Conservation (phyloP, 2,329 filamentous ascomycete species). For the Fusarium duplospermum region DNA sequence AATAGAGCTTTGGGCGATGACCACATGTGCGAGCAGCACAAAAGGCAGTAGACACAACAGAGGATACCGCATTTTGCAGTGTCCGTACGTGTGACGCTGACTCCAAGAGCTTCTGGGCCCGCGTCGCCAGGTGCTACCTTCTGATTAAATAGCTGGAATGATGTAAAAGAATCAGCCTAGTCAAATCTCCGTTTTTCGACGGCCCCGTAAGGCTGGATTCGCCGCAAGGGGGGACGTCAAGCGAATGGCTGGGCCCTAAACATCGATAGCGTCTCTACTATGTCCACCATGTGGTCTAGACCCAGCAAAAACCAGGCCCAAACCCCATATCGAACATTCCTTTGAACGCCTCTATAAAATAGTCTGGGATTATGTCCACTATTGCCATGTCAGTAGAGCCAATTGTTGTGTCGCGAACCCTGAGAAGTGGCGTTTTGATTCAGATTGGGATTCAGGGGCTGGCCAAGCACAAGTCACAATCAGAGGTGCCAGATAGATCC, state of each 20-base stretch:
- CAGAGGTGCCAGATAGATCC: neutral
- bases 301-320: neutral
- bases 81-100: neutral
- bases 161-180: neutral
- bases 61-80: neutral
- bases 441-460: neutral
- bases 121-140: neutral
- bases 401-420: neutral
- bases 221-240: neutral
- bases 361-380: neutral
- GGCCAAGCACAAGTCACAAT: neutral
- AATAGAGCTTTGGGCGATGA: neutral
- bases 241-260: neutral
- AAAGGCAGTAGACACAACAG: neutral
- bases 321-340: neutral
- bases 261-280: neutral
- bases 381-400: neutral
- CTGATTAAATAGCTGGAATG: neutral
- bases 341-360: neutral
- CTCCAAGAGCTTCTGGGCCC: neutral
- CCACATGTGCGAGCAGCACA: neutral
- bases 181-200: neutral
- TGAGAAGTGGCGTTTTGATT: neutral
- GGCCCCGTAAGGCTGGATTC: neutral
- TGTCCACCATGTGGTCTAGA: neutral